phyloP scores from a whole-genome alignment of 108 stramenopile genomes.

The Pseudonitzschia pungens region DNA sequence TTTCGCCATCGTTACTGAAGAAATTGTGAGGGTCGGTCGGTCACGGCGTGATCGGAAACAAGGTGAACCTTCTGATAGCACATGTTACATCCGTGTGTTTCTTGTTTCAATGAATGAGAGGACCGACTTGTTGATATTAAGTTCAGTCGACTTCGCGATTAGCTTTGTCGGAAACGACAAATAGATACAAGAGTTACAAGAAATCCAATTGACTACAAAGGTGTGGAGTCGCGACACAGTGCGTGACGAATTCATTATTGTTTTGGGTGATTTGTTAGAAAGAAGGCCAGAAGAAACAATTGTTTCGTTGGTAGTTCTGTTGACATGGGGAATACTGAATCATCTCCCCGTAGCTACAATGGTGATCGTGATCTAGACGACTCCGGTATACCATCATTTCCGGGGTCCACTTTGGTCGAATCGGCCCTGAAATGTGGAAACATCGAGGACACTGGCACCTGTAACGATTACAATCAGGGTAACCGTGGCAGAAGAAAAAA shows the following conservation, averaged over 20 bases:
- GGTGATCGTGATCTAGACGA: neutral
- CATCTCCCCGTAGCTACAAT: conserved; percentile 8
- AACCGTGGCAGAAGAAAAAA: neutral
- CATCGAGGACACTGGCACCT: conserved; percentile 16
- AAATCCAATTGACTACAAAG: too few relatives aligned
- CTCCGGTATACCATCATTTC: conserved; percentile 22
- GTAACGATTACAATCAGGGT: neutral
- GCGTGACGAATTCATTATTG: too few relatives aligned
- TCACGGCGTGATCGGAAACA: neutral
- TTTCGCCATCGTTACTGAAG: neutral
- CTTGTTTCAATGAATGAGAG: neutral
- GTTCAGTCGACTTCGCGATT: neutral
- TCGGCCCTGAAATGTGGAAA: conserved; percentile 24
- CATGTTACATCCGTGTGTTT: neutral
- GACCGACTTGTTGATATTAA: neutral
- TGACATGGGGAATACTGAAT: conserved; percentile 26
- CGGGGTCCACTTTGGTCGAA: conserved; percentile 37
- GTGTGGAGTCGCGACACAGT: too few relatives aligned
- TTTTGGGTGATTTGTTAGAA: neutral
- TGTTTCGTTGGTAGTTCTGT: neutral
- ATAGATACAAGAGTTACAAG: too few relatives aligned
- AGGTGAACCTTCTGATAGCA: neutral
- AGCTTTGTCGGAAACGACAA: neutral
- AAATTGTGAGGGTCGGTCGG: neutral
- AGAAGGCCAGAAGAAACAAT: neutral